Conservation (phyloP, 305 asterid species). For the Ilex paraguariensis region DNA sequence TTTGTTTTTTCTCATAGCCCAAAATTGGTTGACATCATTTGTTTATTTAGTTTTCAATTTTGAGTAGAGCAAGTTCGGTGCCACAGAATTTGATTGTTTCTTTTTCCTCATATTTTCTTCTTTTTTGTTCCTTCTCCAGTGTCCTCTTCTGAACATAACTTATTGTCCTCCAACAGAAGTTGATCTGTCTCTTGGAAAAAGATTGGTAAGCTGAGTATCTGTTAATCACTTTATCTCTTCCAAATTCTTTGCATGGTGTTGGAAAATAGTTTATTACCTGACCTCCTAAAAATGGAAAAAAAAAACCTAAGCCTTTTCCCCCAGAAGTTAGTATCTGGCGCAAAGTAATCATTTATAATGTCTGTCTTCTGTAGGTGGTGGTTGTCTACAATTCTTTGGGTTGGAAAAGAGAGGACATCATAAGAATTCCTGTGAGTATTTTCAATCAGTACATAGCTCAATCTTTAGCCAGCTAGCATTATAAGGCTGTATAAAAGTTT, state of each 20-base stretch:
- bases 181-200: constrained; percentile 66
- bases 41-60: no score
- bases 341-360: not conserved
- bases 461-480: no score
- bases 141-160: constrained; percentile 87
- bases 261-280: not conserved
- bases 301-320: no score
- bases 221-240: not conserved
- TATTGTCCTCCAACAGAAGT: constrained; percentile 89
- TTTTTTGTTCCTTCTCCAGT: constrained; percentile 42
- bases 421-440: constrained; percentile 85
- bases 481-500: no score
- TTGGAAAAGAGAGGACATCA: constrained; percentile 77
- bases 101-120: not conserved
- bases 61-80: no score
- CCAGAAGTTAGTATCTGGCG: no score
- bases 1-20: no score
- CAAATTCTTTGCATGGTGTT: not conserved
- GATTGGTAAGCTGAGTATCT: constrained; percentile 46
- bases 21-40: no score
- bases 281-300: no score
- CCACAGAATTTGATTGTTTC: no score
- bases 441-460: not conserved
- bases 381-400: constrained; percentile 87
- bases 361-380: constrained; percentile 47